Conservation (phyloP, 2,329 filamentous ascomycete genomes). For the Chalaropsis ovoidea region DNA sequence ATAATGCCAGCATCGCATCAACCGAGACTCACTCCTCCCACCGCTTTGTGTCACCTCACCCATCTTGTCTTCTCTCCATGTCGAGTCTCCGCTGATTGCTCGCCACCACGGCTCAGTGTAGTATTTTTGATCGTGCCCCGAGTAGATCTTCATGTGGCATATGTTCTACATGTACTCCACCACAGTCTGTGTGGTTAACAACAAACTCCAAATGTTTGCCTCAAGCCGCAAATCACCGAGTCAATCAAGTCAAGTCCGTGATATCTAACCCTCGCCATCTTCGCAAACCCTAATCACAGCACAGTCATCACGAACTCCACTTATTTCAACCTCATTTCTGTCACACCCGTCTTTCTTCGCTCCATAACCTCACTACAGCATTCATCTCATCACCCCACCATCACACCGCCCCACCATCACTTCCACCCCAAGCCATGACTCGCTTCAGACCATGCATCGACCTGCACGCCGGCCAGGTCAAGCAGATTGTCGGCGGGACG, state of each 20-base stretch:
- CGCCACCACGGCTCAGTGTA: too few species aligned
- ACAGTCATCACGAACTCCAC: conserved; percentile 13
- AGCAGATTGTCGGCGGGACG: conserved; percentile 96
- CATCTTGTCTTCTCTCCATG: background rate
- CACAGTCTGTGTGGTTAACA: background rate
- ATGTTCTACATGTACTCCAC: background rate
- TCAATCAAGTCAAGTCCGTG: background rate
- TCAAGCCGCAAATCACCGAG: background rate
- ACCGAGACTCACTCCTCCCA: background rate
- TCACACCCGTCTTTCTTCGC: background rate
- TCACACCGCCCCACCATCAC: background rate
- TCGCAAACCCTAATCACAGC: background rate
- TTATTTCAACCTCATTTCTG: background rate
- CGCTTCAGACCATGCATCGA: conserved; percentile 94
- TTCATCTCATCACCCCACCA: background rate
- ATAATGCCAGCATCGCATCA: background rate
- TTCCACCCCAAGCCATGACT: conserved; percentile 55
- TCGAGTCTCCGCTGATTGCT: too few species aligned
- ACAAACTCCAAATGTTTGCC: too few species aligned
- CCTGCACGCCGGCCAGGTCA: conserved; percentile 91
- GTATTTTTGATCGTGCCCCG: background rate
- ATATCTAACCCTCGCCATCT: background rate
- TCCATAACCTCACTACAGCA: too few species aligned
- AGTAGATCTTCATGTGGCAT: too few species aligned
- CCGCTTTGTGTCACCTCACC: background rate